A percentile compares a stretch with the other conserved stretches of the same genome.
phyloP scores from a whole-genome alignment of 179 eudicot genomes.

The Drosera spatulata region DNA sequence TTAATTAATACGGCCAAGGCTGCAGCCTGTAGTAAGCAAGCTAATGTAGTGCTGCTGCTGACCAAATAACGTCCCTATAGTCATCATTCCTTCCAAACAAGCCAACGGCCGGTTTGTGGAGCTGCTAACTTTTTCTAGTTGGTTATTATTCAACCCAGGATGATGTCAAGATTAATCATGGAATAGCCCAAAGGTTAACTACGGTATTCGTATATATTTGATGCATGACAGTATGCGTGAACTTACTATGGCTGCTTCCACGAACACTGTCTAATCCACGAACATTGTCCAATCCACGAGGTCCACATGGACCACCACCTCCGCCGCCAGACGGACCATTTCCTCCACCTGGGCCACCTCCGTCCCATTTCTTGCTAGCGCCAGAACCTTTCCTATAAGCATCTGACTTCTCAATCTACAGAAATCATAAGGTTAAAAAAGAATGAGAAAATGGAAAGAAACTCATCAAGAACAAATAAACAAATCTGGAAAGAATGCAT shows the following conservation, averaged over 20 bases:
- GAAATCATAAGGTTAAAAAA: slow-evolving; percentile 1
- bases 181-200: neutral
- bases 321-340: slow-evolving; percentile 1
- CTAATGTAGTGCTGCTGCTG: no score
- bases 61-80: no score
- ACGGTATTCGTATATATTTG: neutral
- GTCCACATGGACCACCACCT: neutral
- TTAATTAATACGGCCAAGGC: neutral
- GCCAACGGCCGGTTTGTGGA: no score
- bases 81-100: no score
- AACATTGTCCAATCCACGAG: slow-evolving; percentile 18
- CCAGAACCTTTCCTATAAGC: slow-evolving; percentile 70
- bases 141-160: neutral
- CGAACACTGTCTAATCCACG: slow-evolving; percentile 52
- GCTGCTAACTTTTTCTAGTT: no score
- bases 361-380: slow-evolving; percentile 89
- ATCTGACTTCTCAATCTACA: slow-evolving; percentile 91
- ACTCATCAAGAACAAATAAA: neutral
- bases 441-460: neutral
- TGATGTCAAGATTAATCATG: neutral
- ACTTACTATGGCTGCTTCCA: slow-evolving; percentile 69
- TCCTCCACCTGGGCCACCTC: slow-evolving; percentile 54
- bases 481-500: slow-evolving; percentile 4
- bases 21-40: no score
- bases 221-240: neutral